These are phyloP conservation scores for Phaeotremella fagi DNA, from an alignment of 768 basidiomycete genomes.

Conservation along the genomic window DNA sequence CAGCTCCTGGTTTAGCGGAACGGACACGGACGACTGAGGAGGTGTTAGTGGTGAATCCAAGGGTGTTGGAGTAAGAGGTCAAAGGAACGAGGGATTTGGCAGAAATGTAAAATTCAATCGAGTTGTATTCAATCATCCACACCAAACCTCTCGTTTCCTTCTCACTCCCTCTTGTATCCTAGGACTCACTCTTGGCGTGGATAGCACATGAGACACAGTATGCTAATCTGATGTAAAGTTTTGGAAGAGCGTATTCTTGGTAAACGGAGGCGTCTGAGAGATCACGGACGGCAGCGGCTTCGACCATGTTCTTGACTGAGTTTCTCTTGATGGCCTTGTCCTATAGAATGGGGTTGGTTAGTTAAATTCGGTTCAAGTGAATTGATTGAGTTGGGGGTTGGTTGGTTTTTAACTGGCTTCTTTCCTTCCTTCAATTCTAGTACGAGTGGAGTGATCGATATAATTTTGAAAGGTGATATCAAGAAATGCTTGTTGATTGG, in stretches of 20 bases:
- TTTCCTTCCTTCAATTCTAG: too few species aligned
- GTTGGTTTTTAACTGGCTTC: not conserved
- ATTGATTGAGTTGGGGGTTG: not conserved
- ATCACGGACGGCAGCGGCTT: constrained; percentile 95
- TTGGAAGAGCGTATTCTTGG: constrained; percentile 90
- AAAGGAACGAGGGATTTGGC: too few species aligned
- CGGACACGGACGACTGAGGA: constrained; percentile 89
- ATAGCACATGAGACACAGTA: constrained; percentile 99
- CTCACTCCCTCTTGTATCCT: not conserved
- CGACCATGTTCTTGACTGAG: constrained; percentile 99
- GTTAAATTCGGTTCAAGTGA: not conserved
- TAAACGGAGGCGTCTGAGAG: constrained; percentile 95
- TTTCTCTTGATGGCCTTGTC: constrained; percentile 99
- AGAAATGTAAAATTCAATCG: too few species aligned
- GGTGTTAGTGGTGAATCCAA: not conserved
- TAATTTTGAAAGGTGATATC: too few species aligned
- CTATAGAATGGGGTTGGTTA: constrained; percentile 49
- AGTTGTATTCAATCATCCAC: too few species aligned
- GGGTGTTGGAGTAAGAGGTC: not conserved
- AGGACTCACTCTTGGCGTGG: constrained; percentile 84
- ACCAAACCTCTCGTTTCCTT: too few species aligned
- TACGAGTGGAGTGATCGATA: not conserved
- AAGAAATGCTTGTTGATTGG: not conserved
- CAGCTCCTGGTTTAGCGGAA: constrained; percentile 81
- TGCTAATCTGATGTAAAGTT: constrained; percentile 95